These are phyloP conservation scores for Candida loeiensis DNA, from an alignment of 805 yeast genomes.

Conservation along the genomic window DNA sequence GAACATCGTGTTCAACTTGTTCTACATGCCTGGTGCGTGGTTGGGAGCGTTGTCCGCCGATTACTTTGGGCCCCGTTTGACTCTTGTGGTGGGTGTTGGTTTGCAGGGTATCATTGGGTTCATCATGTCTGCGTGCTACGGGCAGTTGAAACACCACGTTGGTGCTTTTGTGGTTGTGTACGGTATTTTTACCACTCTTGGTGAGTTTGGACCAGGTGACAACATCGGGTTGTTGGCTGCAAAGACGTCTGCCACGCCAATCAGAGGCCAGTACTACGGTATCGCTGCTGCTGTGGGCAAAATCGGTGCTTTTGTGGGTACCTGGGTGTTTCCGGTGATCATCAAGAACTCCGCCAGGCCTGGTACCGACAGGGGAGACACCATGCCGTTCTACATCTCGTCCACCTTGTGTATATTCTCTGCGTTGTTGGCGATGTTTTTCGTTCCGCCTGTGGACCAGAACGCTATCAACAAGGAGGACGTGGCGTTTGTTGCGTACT, in stretches of 20 bases:
- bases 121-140: constrained; percentile 72
- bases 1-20: constrained; percentile 83
- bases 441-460: constrained; percentile 78
- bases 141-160: constrained; percentile 51
- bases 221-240: constrained; percentile 84
- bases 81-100: constrained; percentile 62
- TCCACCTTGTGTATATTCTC: constrained; percentile 70
- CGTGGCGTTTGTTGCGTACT: constrained; percentile 60
- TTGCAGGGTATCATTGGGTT: constrained; percentile 76
- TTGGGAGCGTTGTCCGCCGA: constrained; percentile 78
- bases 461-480: constrained; percentile 79
- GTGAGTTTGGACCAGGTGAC: constrained; percentile 94
- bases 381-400: constrained; percentile 78
- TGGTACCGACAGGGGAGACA: constrained; percentile 49
- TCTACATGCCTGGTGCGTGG: constrained; percentile 86
- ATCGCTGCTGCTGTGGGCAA: constrained; percentile 89
- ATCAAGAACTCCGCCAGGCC: constrained; percentile 56
- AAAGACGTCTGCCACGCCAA: constrained; percentile 77
- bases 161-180: constrained; percentile 80
- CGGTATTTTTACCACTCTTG: constrained; percentile 80
- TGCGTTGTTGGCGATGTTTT: constrained; percentile 63
- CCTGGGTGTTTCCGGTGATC: constrained; percentile 81
- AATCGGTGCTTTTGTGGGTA: constrained; percentile 87
- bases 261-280: constrained; percentile 87
- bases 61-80: constrained; percentile 80